phyloP scores from a whole-genome alignment of 768 basidiomycete species.

The Candolleomyces aberdarensis region DNA sequence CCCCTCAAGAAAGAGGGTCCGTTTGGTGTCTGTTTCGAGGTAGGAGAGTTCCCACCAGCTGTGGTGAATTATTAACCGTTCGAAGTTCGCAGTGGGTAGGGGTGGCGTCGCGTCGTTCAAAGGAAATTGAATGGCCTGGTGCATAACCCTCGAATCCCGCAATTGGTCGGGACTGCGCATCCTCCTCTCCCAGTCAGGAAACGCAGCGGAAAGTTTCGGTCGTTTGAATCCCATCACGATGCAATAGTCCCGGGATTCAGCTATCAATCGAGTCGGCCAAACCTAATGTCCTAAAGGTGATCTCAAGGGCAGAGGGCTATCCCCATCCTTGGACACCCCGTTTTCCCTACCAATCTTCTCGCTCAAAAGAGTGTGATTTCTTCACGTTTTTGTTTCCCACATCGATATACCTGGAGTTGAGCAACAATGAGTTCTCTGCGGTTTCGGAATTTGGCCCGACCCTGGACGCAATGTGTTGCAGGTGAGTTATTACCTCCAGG shows the following conservation, averaged over 20 bases:
- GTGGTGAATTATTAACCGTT: not conserved
- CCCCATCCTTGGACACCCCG: not conserved
- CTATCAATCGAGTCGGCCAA: not conserved
- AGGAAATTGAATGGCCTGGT: no score
- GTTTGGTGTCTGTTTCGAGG: not conserved
- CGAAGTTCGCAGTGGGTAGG: not conserved
- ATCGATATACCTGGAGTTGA: not conserved
- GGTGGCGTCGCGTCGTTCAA: no score
- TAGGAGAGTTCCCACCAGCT: not conserved
- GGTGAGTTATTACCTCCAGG: constrained; percentile 2
- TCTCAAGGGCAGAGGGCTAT: not conserved
- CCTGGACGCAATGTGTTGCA: not conserved
- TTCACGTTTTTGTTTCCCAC: not conserved
- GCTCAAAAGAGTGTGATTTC: not conserved
- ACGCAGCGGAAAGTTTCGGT: not conserved
- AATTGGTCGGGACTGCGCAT: no score
- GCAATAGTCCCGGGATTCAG: not conserved
- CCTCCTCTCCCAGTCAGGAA: not conserved
- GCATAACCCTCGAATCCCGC: no score
- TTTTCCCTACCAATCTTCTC: not conserved
- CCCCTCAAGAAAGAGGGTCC: not conserved
- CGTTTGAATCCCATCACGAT: not conserved
- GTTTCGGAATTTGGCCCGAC: not conserved
- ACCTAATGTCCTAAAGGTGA: not conserved
- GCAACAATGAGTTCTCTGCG: not conserved